Conservation (phyloP, 2,329 filamentous ascomycete genomes). For the Epichloe festucae region DNA sequence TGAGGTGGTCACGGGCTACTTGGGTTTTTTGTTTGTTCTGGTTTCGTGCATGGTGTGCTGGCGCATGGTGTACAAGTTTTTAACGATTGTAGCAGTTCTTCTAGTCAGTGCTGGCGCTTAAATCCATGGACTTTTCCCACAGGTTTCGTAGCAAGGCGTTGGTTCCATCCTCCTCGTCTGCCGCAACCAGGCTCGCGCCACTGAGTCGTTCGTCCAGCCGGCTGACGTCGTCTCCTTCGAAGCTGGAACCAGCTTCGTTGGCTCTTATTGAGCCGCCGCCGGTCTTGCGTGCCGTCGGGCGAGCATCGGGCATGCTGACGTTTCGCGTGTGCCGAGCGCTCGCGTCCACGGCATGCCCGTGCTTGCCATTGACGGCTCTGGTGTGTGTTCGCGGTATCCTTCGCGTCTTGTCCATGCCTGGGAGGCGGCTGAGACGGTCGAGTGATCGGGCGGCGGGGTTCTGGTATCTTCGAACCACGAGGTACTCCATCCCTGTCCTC, state of each 20-base stretch:
- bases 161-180: slow-evolving; percentile 37
- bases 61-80: no score
- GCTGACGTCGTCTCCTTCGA: slow-evolving; percentile 31
- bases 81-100: not conserved
- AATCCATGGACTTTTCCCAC: slow-evolving; percentile 48
- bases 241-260: slow-evolving; percentile 30
- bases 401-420: slow-evolving; percentile 36
- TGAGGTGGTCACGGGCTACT: no score
- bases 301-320: slow-evolving; percentile 23
- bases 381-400: slow-evolving; percentile 32
- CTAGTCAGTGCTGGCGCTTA: slow-evolving; percentile 35
- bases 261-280: slow-evolving; percentile 23
- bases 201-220: slow-evolving; percentile 31
- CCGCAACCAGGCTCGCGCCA: slow-evolving; percentile 35
- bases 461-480: slow-evolving; percentile 60
- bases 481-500: slow-evolving; percentile 58
- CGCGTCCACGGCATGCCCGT: slow-evolving; percentile 14
- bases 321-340: slow-evolving; percentile 24
- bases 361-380: slow-evolving; percentile 25
- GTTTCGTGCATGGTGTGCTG: not conserved
- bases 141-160: slow-evolving; percentile 40
- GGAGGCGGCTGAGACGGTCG: slow-evolving; percentile 29
- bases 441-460: slow-evolving; percentile 56
- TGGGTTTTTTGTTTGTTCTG: not conserved
- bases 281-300: slow-evolving; percentile 19